Evolutionary conservation across 352 stramenopile species (phyloP).

Genomic region (Blastocystis sp.): DNA sequence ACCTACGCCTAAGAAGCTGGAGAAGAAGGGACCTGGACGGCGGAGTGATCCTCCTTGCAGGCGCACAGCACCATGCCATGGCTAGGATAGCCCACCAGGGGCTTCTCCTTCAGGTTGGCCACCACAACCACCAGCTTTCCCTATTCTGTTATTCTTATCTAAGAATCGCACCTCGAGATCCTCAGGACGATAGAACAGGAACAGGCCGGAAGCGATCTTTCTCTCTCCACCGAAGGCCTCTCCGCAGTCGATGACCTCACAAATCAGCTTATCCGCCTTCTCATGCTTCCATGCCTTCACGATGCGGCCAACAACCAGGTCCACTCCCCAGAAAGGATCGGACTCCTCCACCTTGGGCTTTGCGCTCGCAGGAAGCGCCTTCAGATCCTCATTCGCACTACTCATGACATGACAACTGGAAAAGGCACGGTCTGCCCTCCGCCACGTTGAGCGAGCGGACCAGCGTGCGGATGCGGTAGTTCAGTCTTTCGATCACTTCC

Average conservation of each 20-base stretch:
- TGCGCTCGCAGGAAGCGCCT: not conserved
- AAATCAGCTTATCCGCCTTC: slow-evolving; percentile 63
- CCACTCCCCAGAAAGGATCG: slow-evolving; percentile 55
- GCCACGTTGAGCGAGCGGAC: slow-evolving; percentile 44
- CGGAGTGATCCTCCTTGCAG: slow-evolving; percentile 48
- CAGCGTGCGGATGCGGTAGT: slow-evolving; percentile 47
- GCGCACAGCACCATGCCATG: slow-evolving; percentile 66
- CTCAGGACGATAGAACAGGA: slow-evolving; percentile 41
- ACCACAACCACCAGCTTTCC: slow-evolving; percentile 51
- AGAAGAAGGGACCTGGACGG: not conserved
- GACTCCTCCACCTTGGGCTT: not conserved
- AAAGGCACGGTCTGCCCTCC: not conserved
- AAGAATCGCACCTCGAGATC: slow-evolving; percentile 15
- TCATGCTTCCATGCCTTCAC: slow-evolving; percentile 62
- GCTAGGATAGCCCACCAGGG: slow-evolving; percentile 53
- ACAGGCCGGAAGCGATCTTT: slow-evolving; percentile 46
- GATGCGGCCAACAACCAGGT: slow-evolving; percentile 53
- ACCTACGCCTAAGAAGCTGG: not conserved
- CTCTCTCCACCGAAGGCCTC: slow-evolving; percentile 33
- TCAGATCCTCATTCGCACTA: not conserved
- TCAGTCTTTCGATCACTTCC: slow-evolving; percentile 35
- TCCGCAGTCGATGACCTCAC: slow-evolving; percentile 59
- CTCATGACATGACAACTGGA: not conserved
- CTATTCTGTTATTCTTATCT: slow-evolving; percentile 21
- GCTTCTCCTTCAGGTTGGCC: slow-evolving; percentile 56